Evolutionary conservation across 1,284 basidiomycete species (phyloP), one percentile per base, ranked within the genome.

Genomic region (Porodaedalea pini): DNA sequence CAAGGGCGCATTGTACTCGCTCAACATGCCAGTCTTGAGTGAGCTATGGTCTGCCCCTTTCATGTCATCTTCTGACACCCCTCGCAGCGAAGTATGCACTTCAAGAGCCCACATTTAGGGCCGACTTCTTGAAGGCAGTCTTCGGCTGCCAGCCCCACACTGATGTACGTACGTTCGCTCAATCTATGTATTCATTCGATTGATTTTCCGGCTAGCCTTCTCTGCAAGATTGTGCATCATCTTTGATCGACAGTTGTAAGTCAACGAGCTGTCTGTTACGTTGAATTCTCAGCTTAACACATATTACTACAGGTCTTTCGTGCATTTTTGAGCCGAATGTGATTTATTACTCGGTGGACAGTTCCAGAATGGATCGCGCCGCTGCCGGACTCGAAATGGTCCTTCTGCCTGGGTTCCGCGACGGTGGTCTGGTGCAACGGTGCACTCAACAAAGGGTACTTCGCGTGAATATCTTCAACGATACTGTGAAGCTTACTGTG

Each of bases 1-100:
- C 84, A 97, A 98, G 74, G 92, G 92, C 13, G 93, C 94, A 0
- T 73, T 98, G 8, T 94, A 92, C 80, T 88, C 92, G 3, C 73
- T 98, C 27, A 88, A 88, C 63, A 75, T 77, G 27, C 76, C 83
- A 13, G 76, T 77, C 4, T 85, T 90, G 60, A 82, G 83, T 70
- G 63, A 58, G 72, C 61, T 39, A 17, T 36, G 27, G 0, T 15
- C 37, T 15, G 8, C 7, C 13, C 27, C n/a, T 23, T 10, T 7
- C 40, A 17, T 27, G 10, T 56, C 45, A 54, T 23, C 13, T 21
- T 27, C 45, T 54, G 7, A 44, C 57, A 6, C 48, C 57, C 41
- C 27, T 43, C 13, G 32, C 37, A 76, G 75, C 70, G 8, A 84
- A 80, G 69, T 86, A 85, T 70, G 83, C 85, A 0, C 75, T 82